These are phyloP conservation scores for Melanomma pulvis-pyrius DNA, from an alignment of 495 filamentous ascomycete species.

Conservation along the genomic window DNA sequence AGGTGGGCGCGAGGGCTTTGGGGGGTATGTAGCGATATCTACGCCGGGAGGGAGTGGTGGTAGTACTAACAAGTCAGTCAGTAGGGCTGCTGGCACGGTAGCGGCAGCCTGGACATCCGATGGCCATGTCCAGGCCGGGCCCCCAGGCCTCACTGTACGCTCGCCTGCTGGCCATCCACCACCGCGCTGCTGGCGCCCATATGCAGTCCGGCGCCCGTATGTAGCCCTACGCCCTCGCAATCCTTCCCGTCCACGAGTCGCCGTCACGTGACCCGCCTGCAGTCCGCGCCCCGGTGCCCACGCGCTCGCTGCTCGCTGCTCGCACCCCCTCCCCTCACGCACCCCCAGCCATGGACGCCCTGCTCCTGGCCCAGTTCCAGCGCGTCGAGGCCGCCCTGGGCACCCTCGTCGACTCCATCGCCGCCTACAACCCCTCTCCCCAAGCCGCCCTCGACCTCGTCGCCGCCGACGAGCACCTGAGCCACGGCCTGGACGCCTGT, in stretches of 20 bases:
- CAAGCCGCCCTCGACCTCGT: conserved; percentile 65
- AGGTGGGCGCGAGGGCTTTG: conserved; percentile 1
- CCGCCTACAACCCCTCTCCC: conserved; percentile 74
- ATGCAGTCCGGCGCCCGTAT: background rate
- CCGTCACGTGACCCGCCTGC: background rate
- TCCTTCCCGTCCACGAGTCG: conserved; percentile 1
- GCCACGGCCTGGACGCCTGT: conserved; percentile 61
- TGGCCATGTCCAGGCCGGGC: background rate
- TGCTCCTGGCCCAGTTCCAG: conserved; percentile 63
- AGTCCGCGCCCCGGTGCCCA: background rate
- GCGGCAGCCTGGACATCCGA: background rate
- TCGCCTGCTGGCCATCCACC: conserved; percentile 26
- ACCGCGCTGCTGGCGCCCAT: conserved; percentile 25
- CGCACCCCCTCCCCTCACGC: background rate
- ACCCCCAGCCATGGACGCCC: conserved; percentile 56
- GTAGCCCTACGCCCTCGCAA: conserved; percentile 15
- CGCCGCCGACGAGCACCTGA: conserved; percentile 67
- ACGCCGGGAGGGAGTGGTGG: too few species aligned
- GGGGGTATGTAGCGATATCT: too few species aligned
- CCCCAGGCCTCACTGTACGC: conserved; percentile 1
- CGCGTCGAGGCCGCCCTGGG: conserved; percentile 68
- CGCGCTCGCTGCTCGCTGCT: background rate
- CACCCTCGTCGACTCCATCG: conserved; percentile 71
- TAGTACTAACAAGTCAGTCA: too few species aligned
- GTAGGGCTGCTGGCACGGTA: background rate